A percentile compares a stretch with the other conserved stretches of the same genome.
Evolutionary conservation across 768 basidiomycete species (phyloP).

Genomic region (Tulasnella calospora): DNA sequence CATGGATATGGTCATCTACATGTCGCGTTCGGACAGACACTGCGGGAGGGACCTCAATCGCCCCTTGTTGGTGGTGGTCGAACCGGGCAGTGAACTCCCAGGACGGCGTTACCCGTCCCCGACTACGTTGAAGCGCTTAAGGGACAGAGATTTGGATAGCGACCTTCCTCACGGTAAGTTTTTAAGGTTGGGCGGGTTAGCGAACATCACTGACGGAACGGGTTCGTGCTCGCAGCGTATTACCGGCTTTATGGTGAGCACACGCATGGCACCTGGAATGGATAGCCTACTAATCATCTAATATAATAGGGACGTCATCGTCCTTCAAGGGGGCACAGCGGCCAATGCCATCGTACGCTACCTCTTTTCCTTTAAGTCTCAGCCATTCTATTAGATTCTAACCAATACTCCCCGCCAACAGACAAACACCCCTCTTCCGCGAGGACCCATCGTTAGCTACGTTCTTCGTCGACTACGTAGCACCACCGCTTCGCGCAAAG

Average conservation of each 20-base stretch:
- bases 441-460: not conserved
- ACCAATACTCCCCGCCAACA: not conserved
- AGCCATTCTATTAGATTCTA: not conserved
- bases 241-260: not conserved
- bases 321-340: not conserved
- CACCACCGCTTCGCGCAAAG: conserved; percentile 3
- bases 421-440: not conserved
- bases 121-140: not conserved
- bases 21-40: not conserved
- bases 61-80: not conserved
- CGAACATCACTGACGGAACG: not conserved
- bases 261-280: not conserved
- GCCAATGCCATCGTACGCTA: not conserved
- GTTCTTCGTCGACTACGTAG: conserved; percentile 4
- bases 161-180: not conserved
- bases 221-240: not conserved
- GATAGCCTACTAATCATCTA: not conserved
- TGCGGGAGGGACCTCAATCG: not conserved
- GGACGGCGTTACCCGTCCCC: not conserved
- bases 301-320: not conserved
- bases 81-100: not conserved
- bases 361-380: not conserved
- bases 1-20: not conserved
- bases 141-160: not conserved
- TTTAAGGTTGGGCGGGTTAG: not conserved